Evolutionary conservation across 2,329 filamentous ascomycete genomes (phyloP).

Genomic region (Epichloe sylvatica): DNA sequence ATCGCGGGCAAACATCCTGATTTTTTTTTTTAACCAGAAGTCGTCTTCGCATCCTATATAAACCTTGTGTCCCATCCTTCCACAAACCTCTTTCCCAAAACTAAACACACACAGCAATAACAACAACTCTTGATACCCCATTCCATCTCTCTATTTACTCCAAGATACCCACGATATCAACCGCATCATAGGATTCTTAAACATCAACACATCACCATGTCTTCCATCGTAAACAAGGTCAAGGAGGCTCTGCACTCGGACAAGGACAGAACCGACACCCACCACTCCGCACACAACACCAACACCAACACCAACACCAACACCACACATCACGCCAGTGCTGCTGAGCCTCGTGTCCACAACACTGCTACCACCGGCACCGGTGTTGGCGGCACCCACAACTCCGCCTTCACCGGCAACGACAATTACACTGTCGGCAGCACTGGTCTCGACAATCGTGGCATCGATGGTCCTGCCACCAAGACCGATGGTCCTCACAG

Average conservation of each 20-base stretch:
- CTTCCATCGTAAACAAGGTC: conserved; percentile 44
- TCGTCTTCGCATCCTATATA: conserved; percentile 4
- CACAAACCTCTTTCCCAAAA: background rate
- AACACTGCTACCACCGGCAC: conserved; percentile 9
- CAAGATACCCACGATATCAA: background rate
- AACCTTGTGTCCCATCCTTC: background rate
- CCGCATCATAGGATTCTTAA: background rate
- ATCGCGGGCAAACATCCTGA: background rate
- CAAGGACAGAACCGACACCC: conserved; percentile 16
- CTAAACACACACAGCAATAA: background rate
- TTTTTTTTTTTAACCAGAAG: background rate
- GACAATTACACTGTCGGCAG: conserved; percentile 27
- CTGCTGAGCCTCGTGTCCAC: conserved; percentile 34
- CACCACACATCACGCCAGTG: conserved; percentile 21
- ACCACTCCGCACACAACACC: background rate
- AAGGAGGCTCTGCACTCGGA: conserved; percentile 39
- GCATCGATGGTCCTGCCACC: conserved; percentile 13
- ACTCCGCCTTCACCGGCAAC: conserved; percentile 20
- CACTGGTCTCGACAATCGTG: conserved; percentile 5
- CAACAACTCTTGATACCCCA: background rate
- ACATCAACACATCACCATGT: conserved; percentile 26
- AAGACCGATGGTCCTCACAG: conserved; percentile 31
- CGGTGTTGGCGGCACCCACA: conserved; percentile 10
- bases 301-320: too few species aligned
- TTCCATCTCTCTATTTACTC: background rate